Evolutionary conservation across 345 rosid genomes (phyloP).

Genomic region (Gossypium thurberi): DNA sequence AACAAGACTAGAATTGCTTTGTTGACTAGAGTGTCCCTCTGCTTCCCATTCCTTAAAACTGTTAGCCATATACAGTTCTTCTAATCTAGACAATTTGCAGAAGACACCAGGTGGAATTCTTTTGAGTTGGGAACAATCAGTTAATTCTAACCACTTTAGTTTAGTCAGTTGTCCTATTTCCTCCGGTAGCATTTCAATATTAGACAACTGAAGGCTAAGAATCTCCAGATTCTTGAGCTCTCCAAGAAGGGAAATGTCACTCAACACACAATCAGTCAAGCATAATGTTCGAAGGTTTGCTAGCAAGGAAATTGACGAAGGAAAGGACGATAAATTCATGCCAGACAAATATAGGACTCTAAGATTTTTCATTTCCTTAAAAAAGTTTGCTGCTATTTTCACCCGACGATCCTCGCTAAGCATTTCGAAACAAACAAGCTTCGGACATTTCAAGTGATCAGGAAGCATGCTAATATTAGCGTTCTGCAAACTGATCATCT

Average conservation of each 20-base stretch:
- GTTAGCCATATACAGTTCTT: too few relatives aligned
- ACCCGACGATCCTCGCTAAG: rapidly evolving
- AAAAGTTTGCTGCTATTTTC: not conserved
- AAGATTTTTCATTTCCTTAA: too few relatives aligned
- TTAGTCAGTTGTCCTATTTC: not conserved
- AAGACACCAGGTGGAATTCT: too few relatives aligned
- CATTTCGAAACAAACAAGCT: not conserved
- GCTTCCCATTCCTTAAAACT: too few relatives aligned
- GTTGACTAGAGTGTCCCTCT: too few relatives aligned
- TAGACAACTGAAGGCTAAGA: not conserved
- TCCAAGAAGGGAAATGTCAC: not conserved
- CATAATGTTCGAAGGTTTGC: not conserved
- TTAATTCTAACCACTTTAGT: constrained; percentile 14
- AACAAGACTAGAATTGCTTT: too few relatives aligned
- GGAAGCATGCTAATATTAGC: not conserved
- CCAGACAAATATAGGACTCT: not conserved
- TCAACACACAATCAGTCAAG: rapidly evolving
- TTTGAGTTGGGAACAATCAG: too few relatives aligned
- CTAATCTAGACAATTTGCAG: too few relatives aligned
- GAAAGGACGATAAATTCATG: not conserved
- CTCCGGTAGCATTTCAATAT: constrained; percentile 11
- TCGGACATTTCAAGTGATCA: not conserved
- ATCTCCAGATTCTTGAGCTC: constrained; percentile 7
- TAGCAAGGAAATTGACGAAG: not conserved
- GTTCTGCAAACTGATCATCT: rapidly evolving